Evolutionary conservation across 805 yeast species (phyloP), one percentile per base, ranked within the genome.

Genomic region (Saccharomyces eubayanus): DNA sequence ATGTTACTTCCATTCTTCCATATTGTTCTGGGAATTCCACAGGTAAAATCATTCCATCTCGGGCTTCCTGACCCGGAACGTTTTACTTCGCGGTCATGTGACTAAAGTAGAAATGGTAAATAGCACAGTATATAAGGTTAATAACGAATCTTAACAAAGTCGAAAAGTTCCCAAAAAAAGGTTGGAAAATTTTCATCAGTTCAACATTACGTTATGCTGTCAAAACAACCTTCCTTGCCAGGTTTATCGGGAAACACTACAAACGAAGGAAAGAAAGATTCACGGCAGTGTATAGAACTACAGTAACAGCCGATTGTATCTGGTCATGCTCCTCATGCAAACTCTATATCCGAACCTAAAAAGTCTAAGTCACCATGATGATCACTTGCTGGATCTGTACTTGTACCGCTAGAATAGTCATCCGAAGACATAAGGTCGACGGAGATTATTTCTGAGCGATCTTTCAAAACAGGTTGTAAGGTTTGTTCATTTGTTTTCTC

Each of bases 271-370:
- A 16, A 16, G 10, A 16, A 16, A 1, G 6, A 16, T 16, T 36
- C 24, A 16, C 11, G 43, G 43, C 20, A 36, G 20, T 36, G 21
- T 8, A 36, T 4, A 5, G 8, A n/a, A 36, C 9, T 10, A 28
- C 9, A n/a, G 24, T 16, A 36, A 16, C 20, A 24, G 24, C 20
- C 12, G 16, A 36, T 36, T 36, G 43, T 36, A 14, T 8, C 43
- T 21, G 9, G 43, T 11, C 43, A 36, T 36, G 43, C 24, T 11
- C 2, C 9, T 47, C 31, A 47, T 31, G 47, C 58, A 43, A 63
- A 47, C 46, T 64, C 67, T 11, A 64, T 53, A 50, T 65, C 69
- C 2, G 68, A 64, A 3, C 61, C 69, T 20, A 64, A 47, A 51
- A 64, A 49, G 12, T 36, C 28, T n/a, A 54, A 20, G 14, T 20